Evolutionary conservation across 164 flowering plant species (phyloP).

Genomic region (Sedum album): DNA sequence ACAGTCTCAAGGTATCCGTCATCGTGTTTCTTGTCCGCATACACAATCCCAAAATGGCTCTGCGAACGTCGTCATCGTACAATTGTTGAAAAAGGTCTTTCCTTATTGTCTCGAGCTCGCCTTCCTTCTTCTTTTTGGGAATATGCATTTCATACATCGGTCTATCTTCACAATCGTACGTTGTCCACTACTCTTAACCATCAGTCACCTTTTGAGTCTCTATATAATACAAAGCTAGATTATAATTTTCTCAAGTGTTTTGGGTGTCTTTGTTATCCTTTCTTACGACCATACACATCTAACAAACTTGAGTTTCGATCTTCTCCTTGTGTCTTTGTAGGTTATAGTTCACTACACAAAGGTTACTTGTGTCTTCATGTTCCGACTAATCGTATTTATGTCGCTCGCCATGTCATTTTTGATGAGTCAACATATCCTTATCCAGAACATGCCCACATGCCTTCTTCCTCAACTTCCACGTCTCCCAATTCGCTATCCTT

Average conservation of each 20-base stretch:
- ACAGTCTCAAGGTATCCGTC: slow-evolving; percentile 1
- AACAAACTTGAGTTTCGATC: not conserved
- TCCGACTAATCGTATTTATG: not conserved
- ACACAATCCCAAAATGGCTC: slow-evolving; percentile 16
- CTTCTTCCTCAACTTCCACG: not conserved
- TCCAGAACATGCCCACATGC: not conserved
- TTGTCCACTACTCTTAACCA: slow-evolving; percentile 4
- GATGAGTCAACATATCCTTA: not conserved
- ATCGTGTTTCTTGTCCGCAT: slow-evolving; percentile 15
- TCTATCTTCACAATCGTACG: slow-evolving; percentile 13
- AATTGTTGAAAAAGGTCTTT: slow-evolving; percentile 14
- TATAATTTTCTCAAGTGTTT: not conserved
- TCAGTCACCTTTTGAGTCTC: not conserved
- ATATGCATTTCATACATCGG: slow-evolving; percentile 12
- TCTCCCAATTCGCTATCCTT: not conserved
- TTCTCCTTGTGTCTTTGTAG: slow-evolving; percentile 6
- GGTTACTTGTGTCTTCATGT: slow-evolving; percentile 6
- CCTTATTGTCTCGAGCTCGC: slow-evolving; percentile 10
- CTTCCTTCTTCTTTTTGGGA: slow-evolving; percentile 12
- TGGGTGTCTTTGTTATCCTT: slow-evolving; percentile 3
- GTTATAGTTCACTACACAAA: not conserved
- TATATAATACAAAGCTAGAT: not conserved
- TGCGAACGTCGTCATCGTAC: slow-evolving; percentile 12
- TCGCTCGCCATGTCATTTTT: slow-evolving; percentile 2
- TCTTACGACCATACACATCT: not conserved